Evolutionary conservation across 1,284 basidiomycete species (phyloP).

Genomic region (Rhodotorula sp.): DNA sequence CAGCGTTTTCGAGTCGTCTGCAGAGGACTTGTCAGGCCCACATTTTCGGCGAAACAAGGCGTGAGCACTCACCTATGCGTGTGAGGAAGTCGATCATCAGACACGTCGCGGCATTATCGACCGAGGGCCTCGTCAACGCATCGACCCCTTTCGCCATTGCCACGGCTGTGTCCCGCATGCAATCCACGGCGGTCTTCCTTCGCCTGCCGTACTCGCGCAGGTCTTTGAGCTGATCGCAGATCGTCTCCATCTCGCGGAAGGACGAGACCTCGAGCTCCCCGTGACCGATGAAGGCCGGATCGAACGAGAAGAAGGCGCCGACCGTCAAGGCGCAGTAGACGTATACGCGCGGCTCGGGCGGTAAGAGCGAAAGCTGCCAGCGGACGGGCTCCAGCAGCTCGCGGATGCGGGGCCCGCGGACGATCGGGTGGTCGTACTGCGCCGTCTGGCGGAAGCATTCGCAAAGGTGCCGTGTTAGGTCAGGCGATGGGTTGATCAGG

Average conservation of each 20-base stretch:
- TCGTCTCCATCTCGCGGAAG: background rate
- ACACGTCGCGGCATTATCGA: background rate
- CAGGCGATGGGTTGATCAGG: background rate
- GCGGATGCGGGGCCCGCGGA: background rate
- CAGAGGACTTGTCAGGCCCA: too few relatives aligned
- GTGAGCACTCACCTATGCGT: background rate
- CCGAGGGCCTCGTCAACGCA: background rate
- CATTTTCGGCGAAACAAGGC: too few relatives aligned
- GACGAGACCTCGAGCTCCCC: background rate
- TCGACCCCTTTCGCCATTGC: background rate
- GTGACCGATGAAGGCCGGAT: conserved; percentile 1
- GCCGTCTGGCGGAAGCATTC: conserved; percentile 3
- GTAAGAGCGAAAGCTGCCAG: background rate
- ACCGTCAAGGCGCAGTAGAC: background rate
- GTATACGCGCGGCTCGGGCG: background rate
- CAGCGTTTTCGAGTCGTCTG: background rate
- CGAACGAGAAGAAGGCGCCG: conserved; percentile 1
- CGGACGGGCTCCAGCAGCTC: background rate
- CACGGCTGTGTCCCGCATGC: background rate
- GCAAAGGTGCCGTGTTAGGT: background rate
- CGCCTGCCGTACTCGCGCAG: background rate
- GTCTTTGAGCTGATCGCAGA: background rate
- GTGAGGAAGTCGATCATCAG: background rate
- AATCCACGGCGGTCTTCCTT: background rate
- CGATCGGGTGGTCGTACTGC: conserved; percentile 8